These are phyloP conservation scores for Eremomyces bilateralis DNA, from an alignment of 495 filamentous ascomycete genomes.

Conservation along the genomic window DNA sequence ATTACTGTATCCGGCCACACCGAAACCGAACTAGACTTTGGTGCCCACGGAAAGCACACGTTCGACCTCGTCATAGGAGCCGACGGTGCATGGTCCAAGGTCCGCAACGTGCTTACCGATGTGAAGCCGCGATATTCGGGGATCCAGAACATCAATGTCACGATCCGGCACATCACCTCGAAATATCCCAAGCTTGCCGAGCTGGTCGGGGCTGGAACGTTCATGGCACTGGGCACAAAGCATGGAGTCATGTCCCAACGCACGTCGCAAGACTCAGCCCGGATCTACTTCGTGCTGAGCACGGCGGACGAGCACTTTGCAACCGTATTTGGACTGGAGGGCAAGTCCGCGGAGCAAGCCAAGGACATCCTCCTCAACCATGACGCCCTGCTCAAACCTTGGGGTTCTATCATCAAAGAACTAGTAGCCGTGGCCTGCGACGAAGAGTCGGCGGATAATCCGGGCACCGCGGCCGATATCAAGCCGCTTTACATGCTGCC, in stretches of 20 bases:
- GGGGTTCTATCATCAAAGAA: conserved; percentile 18
- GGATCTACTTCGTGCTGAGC: conserved; percentile 21
- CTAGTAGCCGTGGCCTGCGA: conserved; percentile 21
- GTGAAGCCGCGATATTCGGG: conserved; percentile 8
- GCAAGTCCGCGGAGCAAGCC: conserved; percentile 10
- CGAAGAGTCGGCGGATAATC: conserved; percentile 10
- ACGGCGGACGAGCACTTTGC: conserved; percentile 16
- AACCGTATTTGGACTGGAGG: conserved; percentile 11
- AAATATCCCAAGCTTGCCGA: conserved; percentile 4
- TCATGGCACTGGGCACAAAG: conserved; percentile 11
- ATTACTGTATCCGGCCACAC: conserved; percentile 6
- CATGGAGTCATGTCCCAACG: conserved; percentile 19
- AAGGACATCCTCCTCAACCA: conserved; percentile 17
- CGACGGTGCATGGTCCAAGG: conserved; percentile 11
- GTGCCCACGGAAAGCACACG: conserved; percentile 1
- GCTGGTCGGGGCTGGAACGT: conserved; percentile 6
- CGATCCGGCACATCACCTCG: conserved; percentile 8
- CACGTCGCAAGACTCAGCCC: conserved; percentile 20
- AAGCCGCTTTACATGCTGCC: conserved; percentile 9
- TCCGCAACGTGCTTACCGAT: conserved; percentile 7
- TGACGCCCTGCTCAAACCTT: conserved; percentile 17
- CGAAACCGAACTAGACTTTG: conserved; percentile 19
- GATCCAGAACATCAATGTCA: conserved; percentile 11
- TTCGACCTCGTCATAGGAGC: conserved; percentile 12
- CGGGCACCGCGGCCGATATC: conserved; percentile 1